Base-by-base conservation (phyloP, 2,329 filamentous ascomycete species). In the Trichoderma harzianum region DNA sequence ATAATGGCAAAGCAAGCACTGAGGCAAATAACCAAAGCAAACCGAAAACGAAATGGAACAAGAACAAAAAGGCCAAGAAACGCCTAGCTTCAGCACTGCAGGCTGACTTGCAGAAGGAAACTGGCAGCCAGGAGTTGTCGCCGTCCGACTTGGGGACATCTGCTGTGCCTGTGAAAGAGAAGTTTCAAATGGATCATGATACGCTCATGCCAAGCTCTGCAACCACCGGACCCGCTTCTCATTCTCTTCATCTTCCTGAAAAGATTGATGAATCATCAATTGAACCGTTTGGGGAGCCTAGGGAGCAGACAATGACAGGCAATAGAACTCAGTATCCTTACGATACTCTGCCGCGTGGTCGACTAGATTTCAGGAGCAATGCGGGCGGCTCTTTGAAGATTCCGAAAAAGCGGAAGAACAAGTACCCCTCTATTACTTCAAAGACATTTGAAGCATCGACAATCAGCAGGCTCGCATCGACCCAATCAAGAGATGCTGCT, bases 381-480 rank as follows among this genome's bases (percentile, higher is more conserved):
- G 77, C 76, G 12, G 80, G 79, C n/a, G 80, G 79, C 26, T 82
- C 82, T 5, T 75, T 82, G 34, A 77, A 77, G 11, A 71, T 81
- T 28, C 72, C 73, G 3, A 81, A 81, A 73, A 76, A 77, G 62
- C 78, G 79, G 30, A 78, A 75, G 36, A 73, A 74, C 16, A 75
- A 73, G 32, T 63, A 62, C 51, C 66, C 72, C 7, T 24, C 24
- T 14, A 21, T 36, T 18, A 71, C 39, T 12, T 65, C 57, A 8
- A 63, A 36, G 28, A 72, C 63, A 5, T 72, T 72, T 11, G 69
- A 72, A 34, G 58, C 61, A 57, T 53, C 69, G 18, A 30, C 24
- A 39, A 14, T 14, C 11, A 12, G 16, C 3, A 64, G 21, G 18
- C 24, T 28, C 5, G 70, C 66, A 39, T 71, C 73, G 8, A 39